Base-by-base conservation (phyloP, 2,329 filamentous ascomycete genomes). In the Paecilomyces dactylethromorphus region DNA sequence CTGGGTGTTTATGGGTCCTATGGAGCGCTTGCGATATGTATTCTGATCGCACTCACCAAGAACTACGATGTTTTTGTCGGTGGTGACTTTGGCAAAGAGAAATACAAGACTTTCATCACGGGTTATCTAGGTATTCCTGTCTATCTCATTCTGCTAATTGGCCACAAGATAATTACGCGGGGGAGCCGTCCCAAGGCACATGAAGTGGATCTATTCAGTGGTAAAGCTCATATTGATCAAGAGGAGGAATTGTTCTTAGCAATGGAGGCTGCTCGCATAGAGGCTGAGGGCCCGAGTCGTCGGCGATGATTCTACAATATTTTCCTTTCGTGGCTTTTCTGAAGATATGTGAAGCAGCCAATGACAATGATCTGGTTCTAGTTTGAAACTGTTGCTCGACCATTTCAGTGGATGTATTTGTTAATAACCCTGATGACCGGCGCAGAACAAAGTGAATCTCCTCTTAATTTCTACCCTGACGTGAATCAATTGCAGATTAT, bases 11-110 rank as follows among this genome's bases (percentile, higher is more conserved):
- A 73, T 65, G 90, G 89, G 15, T 89, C 86, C 0, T 84, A 84
- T 69, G 76, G 78, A 61, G 87, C 87, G 0, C 80, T 92, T 1
- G 76, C 81, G 68, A 85, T 91, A 76, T 90, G 87, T 74, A 79
- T 81, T 67, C 69, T 93, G 31, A 88, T 92, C 60, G 84, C 87
- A 2, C 70, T 93, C 58, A 92, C 89, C 70, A 93, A 92, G 82
- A 92, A 90, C 79, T 92, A 86, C 74, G 79, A 82, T 58, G 86
- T 87, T 57, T 92, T 92, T 71, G 78, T n/a, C 84, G 10, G 80
- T 55, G 79, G 78, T 58, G 77, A 77, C 53, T 89, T 89, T 62
- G 83, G 88, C 70, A n/a, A n/a, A n/a, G n/a, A n/a, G n/a, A n/a
- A n/a, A n/a, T 87, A 87, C 78, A 85, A 87, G 78, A 86, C 83